Conservation (phyloP, 768 basidiomycete genomes). For the Serendipita sp. region DNA sequence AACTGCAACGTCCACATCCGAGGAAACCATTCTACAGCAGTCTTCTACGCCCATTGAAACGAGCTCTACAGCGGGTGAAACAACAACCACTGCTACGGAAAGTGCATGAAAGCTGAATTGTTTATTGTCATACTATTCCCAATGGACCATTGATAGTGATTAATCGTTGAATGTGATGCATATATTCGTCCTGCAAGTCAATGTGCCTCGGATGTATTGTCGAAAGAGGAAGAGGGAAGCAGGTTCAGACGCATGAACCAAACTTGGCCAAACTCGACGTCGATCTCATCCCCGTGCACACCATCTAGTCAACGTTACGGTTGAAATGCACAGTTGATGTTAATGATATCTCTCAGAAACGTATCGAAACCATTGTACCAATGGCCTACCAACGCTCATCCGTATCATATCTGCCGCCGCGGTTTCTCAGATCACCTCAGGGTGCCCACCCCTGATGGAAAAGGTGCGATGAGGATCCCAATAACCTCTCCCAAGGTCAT, state of each 20-base stretch:
- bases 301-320: background rate
- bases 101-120: no score
- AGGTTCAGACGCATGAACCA: constrained; percentile 36
- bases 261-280: constrained; percentile 15
- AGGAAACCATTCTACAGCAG: no score
- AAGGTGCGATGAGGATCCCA: constrained; percentile 35
- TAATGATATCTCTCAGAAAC: background rate
- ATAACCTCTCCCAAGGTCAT: constrained; percentile 63
- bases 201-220: constrained; percentile 43
- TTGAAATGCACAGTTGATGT: no score
- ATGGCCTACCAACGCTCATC: background rate
- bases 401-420: background rate
- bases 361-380: background rate
- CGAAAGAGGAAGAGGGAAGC: constrained; percentile 37
- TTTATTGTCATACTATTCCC: no score
- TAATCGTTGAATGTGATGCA: constrained; percentile 22
- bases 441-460: background rate
- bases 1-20: no score
- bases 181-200: constrained; percentile 27
- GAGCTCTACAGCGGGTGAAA: no score
- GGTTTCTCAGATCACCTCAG: background rate
- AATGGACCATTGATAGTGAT: background rate
- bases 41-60: no score
- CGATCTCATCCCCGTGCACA: background rate
- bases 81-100: no score